A percentile compares a stretch with the other conserved stretches of the same genome.
Conservation (phyloP, 352 stramenopile species). For the Plasmopara viticola region DNA sequence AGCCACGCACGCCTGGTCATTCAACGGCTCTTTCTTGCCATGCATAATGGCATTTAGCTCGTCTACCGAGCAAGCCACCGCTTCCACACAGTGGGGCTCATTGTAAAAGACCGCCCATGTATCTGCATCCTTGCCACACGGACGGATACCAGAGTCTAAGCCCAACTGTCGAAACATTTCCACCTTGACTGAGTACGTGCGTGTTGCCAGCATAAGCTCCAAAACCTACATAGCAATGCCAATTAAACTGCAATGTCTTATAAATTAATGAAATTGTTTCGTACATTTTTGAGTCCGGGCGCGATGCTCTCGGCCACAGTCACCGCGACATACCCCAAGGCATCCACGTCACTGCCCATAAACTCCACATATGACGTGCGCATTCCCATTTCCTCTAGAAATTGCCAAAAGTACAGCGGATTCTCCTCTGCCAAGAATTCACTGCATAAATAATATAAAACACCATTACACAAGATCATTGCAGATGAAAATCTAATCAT, state of each 20-base stretch:
- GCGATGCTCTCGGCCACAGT: conserved; percentile 47
- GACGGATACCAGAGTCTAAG: conserved; percentile 58
- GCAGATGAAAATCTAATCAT: no score
- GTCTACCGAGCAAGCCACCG: conserved; percentile 53
- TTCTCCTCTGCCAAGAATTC: conserved; percentile 81
- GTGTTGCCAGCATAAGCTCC: conserved; percentile 69
- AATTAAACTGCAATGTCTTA: neutral
- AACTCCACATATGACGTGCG: conserved; percentile 28
- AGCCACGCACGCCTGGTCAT: conserved; percentile 43
- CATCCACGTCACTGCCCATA: conserved; percentile 40
- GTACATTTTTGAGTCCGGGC: conserved; percentile 56
- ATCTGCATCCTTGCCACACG: conserved; percentile 41
- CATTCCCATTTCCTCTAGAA: conserved; percentile 40
- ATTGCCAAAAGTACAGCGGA: conserved; percentile 71
- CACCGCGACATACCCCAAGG: conserved; percentile 42
- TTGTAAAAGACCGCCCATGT: conserved; percentile 75
- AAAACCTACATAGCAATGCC: conserved; percentile 41
- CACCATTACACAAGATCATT: no score
- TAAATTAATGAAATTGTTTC: conserved; percentile 4
- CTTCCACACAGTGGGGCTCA: conserved; percentile 49
- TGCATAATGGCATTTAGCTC: conserved; percentile 35
- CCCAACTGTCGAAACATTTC: conserved; percentile 80
- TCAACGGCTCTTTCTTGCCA: conserved; percentile 17
- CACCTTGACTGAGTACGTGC: conserved; percentile 73
- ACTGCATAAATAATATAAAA: conserved; percentile 17